These are phyloP conservation scores for Rutstroemia sp. DNA, from an alignment of 2,329 filamentous ascomycete species.

Conservation along the genomic window DNA sequence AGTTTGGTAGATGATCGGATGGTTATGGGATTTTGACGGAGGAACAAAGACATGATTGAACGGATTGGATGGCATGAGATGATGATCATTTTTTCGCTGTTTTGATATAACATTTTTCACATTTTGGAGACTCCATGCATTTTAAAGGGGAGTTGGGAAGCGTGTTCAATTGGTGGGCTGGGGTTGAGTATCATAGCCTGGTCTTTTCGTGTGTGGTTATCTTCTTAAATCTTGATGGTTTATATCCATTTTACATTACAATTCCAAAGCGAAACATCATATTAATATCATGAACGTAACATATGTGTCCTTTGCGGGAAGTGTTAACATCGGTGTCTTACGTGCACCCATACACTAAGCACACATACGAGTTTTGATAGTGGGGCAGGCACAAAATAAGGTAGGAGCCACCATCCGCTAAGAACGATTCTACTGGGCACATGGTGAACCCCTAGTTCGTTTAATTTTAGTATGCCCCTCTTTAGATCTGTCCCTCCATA, in stretches of 20 bases:
- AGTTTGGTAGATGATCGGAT: conserved; percentile 54
- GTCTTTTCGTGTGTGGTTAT: not conserved
- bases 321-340: no score
- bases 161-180: not conserved
- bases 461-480: not conserved
- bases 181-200: not conserved
- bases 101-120: not conserved
- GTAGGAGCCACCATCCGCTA: no score
- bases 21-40: not conserved
- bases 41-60: not conserved
- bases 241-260: not conserved
- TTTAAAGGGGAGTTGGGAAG: conserved; percentile 17
- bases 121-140: conserved; percentile 9
- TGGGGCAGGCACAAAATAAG: no score
- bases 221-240: not conserved
- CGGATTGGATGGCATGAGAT: not conserved
- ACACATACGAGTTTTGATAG: no score
- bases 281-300: no score
- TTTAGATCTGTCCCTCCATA: not conserved
- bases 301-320: no score
- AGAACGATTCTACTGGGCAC: no score
- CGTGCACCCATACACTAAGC: no score
- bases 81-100: not conserved
- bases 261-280: not conserved
- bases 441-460: not conserved